These are phyloP conservation scores for Cladophialophora carrionii DNA, from an alignment of 2,329 filamentous ascomycete species.

Conservation along the genomic window DNA sequence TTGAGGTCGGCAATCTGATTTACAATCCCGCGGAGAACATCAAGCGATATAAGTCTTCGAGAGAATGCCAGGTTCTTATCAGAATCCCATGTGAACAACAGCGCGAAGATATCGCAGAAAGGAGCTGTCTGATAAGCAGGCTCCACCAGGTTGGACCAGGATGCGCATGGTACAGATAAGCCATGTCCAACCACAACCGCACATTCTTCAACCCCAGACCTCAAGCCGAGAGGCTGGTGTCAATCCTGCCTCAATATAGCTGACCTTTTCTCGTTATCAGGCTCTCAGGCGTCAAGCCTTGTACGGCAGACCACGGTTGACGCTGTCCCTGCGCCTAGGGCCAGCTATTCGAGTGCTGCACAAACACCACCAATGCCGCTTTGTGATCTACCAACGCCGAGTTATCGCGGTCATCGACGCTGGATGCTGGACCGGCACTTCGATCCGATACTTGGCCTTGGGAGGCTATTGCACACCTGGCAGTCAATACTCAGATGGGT, in stretches of 20 bases:
- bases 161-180: conserved; percentile 27
- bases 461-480: not conserved
- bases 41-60: conserved; percentile 8
- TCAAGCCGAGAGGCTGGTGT: not conserved
- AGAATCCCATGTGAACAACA: conserved; percentile 4
- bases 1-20: conserved; percentile 17
- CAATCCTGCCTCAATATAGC: conserved; percentile 7
- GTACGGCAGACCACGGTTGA: not conserved
- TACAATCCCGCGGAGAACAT: conserved; percentile 27
- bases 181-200: conserved; percentile 29
- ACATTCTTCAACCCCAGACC: not conserved
- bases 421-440: not conserved
- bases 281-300: not conserved
- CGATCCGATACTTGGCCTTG: not conserved
- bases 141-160: conserved; percentile 22
- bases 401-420: not conserved
- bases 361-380: not conserved
- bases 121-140: conserved; percentile 25
- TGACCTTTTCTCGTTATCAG: conserved; percentile 2
- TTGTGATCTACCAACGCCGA: not conserved
- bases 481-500: not conserved
- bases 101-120: conserved; percentile 1
- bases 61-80: conserved; percentile 17
- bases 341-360: not conserved
- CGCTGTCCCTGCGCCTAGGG: not conserved